Evolutionary conservation across 2,329 filamentous ascomycete genomes (phyloP).

Genomic region (Epichloe glyceriae): DNA sequence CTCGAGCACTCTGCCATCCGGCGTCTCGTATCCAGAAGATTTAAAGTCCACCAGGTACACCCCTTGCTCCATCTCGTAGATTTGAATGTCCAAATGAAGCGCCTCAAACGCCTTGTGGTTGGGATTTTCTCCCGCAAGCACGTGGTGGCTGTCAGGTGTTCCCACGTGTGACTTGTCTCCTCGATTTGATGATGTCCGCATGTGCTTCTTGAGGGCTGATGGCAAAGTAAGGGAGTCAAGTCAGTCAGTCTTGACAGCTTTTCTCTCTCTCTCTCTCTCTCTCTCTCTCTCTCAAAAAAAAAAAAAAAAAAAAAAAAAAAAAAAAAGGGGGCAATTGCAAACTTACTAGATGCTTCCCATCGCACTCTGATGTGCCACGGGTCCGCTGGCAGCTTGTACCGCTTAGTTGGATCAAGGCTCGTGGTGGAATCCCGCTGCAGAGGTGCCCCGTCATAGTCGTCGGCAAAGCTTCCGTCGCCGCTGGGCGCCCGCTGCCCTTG

Average conservation of each 20-base stretch:
- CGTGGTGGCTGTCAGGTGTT: conserved; percentile 25
- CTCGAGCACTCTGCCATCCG: conserved; percentile 60
- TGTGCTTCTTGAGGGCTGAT: conserved; percentile 7
- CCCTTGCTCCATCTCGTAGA: conserved; percentile 84
- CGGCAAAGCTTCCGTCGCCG: conserved; percentile 28
- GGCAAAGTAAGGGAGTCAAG: not conserved
- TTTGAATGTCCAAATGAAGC: conserved; percentile 90
- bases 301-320: not conserved
- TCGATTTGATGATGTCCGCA: conserved; percentile 1
- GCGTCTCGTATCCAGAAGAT: conserved; percentile 85
- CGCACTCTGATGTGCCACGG: conserved; percentile 90
- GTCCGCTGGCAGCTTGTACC: conserved; percentile 81
- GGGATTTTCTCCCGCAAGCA: conserved; percentile 25
- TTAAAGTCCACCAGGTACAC: conserved; percentile 98
- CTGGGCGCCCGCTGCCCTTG: conserved; percentile 23
- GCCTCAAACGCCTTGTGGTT: conserved; percentile 57
- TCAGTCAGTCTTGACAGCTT: not conserved
- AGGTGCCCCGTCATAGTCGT: conserved; percentile 23
- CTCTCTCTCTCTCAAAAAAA: too few relatives aligned
- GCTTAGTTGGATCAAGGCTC: conserved; percentile 39
- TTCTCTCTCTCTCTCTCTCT: too few relatives aligned
- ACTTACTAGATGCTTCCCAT: conserved; percentile 72
- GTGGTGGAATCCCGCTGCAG: conserved; percentile 22
- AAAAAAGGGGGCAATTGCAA: conserved; percentile 8
- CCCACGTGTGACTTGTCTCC: conserved; percentile 9